Conservation (phyloP, 129 eudicot species). For the Escallonia rubra region DNA sequence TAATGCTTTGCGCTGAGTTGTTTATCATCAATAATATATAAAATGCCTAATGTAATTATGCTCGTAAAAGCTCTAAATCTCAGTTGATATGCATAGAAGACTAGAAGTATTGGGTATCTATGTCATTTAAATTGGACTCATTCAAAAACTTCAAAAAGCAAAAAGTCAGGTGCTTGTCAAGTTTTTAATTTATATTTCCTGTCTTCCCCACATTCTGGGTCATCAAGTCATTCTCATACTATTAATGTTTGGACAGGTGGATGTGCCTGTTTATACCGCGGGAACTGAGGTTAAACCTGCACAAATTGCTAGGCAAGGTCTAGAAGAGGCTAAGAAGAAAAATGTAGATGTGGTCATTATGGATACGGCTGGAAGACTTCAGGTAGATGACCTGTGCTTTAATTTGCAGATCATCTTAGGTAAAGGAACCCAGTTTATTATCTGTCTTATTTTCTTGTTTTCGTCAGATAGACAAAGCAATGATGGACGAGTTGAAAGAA, state of each 20-base stretch:
- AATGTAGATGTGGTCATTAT: constrained; percentile 88
- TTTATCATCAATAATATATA: no score
- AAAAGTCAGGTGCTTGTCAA: neutral
- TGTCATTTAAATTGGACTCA: no score
- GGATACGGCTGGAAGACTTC: constrained; percentile 99
- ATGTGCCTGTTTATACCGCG: constrained; percentile 89
- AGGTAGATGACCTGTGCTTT: constrained; percentile 40
- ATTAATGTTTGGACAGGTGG: constrained; percentile 55
- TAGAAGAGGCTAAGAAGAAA: constrained; percentile 80
- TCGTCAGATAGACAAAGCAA: constrained; percentile 71
- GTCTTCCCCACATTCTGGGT: constrained; percentile 4
- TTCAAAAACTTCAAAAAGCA: no score
- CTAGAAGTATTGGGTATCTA: no score
- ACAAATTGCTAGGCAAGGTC: constrained; percentile 84
- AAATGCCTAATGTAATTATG: no score
- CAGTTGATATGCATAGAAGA: no score
- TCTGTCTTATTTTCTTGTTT: neutral
- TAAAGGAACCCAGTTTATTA: no score
- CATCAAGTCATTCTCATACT: constrained; percentile 22
- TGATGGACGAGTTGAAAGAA: constrained; percentile 97
- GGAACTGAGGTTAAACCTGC: constrained; percentile 92
- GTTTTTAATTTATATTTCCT: neutral
- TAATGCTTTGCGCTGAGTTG: no score
- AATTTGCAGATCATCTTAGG: neutral
- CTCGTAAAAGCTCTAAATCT: no score